A percentile compares a stretch with the other conserved stretches of the same genome.
phyloP scores from a whole-genome alignment of 2,329 filamentous ascomycete genomes.

The Aaosphaeria pasadenensis region DNA sequence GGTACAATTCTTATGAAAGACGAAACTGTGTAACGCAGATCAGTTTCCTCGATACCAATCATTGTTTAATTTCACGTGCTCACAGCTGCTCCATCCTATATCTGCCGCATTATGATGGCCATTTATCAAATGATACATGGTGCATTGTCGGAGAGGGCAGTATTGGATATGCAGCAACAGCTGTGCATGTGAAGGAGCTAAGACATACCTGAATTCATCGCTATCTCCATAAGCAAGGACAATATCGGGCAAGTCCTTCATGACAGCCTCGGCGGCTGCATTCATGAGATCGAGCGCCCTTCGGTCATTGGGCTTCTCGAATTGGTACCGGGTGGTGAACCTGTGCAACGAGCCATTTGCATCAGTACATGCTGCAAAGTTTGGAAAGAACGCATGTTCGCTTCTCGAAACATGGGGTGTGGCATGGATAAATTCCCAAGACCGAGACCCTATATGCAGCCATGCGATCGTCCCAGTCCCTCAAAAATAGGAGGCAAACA shows the following conservation, averaged over 20 bases:
- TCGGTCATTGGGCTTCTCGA: slow-evolving; percentile 89
- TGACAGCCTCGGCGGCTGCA: slow-evolving; percentile 77
- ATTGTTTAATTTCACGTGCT: not conserved
- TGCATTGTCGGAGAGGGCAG: not conserved
- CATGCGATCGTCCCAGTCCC: not conserved
- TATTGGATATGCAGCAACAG: no score
- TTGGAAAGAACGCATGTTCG: not conserved
- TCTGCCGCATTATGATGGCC: slow-evolving; percentile 11
- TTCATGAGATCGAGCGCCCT: slow-evolving; percentile 94
- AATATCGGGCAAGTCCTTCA: slow-evolving; percentile 80
- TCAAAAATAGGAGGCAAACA: not conserved
- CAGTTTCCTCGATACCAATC: slow-evolving; percentile 12
- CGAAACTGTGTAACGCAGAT: slow-evolving; percentile 62
- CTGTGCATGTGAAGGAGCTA: not conserved
- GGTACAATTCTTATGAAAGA: slow-evolving; percentile 77
- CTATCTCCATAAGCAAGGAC: slow-evolving; percentile 88
- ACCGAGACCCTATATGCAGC: not conserved
- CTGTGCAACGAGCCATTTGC: slow-evolving; percentile 42
- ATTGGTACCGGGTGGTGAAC: slow-evolving; percentile 77
- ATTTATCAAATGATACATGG: slow-evolving; percentile 9
- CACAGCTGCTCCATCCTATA: not conserved
- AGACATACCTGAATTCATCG: slow-evolving; percentile 77
- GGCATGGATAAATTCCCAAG: no score
- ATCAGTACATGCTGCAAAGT: not conserved
- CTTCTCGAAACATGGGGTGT: not conserved